A percentile compares a stretch with the other conserved stretches of the same genome.
These are phyloP conservation scores for Cladosporium sp. DNA, from an alignment of 2,329 filamentous ascomycete species.

Conservation along the genomic window DNA sequence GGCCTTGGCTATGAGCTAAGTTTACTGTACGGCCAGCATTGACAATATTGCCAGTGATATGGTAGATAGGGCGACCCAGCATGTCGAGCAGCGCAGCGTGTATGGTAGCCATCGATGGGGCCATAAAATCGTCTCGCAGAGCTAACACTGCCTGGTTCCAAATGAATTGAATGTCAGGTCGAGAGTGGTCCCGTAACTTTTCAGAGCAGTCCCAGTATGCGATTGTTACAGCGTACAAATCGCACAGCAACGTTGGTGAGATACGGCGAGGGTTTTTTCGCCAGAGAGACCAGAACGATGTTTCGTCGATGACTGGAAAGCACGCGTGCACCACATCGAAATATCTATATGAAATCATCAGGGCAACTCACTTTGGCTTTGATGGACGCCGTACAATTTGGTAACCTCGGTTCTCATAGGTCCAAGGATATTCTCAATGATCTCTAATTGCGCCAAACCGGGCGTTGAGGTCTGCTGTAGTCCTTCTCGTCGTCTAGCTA, in stretches of 20 bases:
- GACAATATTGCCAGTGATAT: constrained; percentile 51
- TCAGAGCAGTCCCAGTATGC: constrained; percentile 41
- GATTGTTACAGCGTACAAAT: constrained; percentile 41
- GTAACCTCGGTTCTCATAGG: constrained; percentile 41
- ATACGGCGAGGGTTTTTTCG: constrained; percentile 38
- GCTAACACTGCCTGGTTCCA: constrained; percentile 46
- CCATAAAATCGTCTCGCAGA: constrained; percentile 45
- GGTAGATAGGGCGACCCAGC: constrained; percentile 43
- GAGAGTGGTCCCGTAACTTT: constrained; percentile 37
- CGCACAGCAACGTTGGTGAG: constrained; percentile 29
- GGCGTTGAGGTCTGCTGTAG: constrained; percentile 26
- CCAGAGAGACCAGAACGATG: constrained; percentile 38
- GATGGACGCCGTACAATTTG: constrained; percentile 34
- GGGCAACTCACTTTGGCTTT: background rate
- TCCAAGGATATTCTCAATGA: constrained; percentile 44
- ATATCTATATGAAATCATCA: constrained; percentile 34
- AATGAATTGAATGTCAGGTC: constrained; percentile 41
- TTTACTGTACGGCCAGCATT: constrained; percentile 56
- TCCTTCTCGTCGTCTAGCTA: constrained; percentile 52
- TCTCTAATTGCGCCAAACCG: constrained; percentile 42
- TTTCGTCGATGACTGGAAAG: constrained; percentile 44
- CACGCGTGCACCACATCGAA: constrained; percentile 41
- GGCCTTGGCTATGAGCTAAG: constrained; percentile 56
- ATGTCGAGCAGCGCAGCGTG: constrained; percentile 43
- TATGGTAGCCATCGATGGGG: constrained; percentile 43